Percentiles rank a stretch among this genome's conserved stretches.
Conservation (phyloP, 495 filamentous ascomycete genomes). For the Parathielavia appendiculata region DNA sequence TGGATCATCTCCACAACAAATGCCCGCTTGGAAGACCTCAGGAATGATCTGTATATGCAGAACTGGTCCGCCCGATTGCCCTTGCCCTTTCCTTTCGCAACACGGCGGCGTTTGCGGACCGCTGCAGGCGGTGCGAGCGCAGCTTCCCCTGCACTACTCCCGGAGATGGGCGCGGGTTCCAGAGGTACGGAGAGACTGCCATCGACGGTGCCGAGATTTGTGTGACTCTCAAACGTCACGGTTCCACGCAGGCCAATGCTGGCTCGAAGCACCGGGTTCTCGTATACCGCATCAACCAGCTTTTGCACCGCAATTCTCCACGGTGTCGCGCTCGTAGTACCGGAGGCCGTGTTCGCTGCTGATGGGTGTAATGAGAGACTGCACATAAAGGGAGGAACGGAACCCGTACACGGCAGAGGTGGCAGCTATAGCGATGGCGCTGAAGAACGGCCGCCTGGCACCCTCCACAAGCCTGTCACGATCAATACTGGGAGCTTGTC, state of each 20-base stretch:
- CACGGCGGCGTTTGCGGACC: slow-evolving; percentile 11
- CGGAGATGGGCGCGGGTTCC: slow-evolving; percentile 20
- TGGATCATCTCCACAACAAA: too few species aligned
- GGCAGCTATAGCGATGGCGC: too few species aligned
- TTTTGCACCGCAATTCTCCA: slow-evolving; percentile 31
- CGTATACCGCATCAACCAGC: slow-evolving; percentile 26
- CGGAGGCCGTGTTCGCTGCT: slow-evolving; percentile 31
- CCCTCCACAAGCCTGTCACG: too few species aligned
- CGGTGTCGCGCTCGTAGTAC: slow-evolving; percentile 26
- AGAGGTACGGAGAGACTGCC: slow-evolving; percentile 11
- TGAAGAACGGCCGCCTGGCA: too few species aligned
- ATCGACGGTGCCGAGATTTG: slow-evolving; percentile 26
- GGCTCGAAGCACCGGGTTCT: slow-evolving; percentile 26
- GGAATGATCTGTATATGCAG: slow-evolving; percentile 39
- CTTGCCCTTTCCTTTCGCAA: slow-evolving; percentile 21
- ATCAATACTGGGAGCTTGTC: too few species aligned
- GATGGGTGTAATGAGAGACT: slow-evolving; percentile 24
- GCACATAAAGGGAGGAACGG: slow-evolving; percentile 17
- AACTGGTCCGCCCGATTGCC: slow-evolving; percentile 39
- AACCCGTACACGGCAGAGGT: too few species aligned
- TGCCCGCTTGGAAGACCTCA: too few species aligned
- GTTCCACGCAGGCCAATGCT: slow-evolving; percentile 25
- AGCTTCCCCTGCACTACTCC: slow-evolving; percentile 12
- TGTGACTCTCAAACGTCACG: slow-evolving; percentile 36
- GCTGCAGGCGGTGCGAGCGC: slow-evolving; percentile 14